Evolutionary conservation across 164 flowering plant genomes (phyloP), one percentile per base, ranked within the genome.

Genomic region (Magnolia officinalis): DNA sequence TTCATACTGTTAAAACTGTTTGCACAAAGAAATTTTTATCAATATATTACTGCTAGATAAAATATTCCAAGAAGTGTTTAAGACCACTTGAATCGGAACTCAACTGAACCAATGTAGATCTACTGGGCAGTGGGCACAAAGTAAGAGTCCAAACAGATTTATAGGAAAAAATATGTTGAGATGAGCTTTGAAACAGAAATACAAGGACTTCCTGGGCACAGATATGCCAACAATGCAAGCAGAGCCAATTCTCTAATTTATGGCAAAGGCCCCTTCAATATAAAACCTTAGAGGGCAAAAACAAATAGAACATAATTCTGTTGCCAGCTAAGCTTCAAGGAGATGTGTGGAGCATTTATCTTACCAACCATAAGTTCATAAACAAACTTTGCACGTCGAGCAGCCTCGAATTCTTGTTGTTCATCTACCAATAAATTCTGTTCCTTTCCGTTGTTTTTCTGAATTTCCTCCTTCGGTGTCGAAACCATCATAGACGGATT

Each of bases 291-390:
- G 45, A 37, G 45, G 45, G 45, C 45, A 37, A 37, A 37, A 37
- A 37, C 45, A 37, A 37, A 37, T 37, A 37, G 3, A 55, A 55
- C 61, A 55, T 55, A 16, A 55, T 55, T 55, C 2, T 55, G 61
- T 16, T 55, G 18, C 61, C 61, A 55, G 16, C 45, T 37, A 37
- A 37, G 45, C 45, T 37, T 37, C 45, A 5, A 37, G 45, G 6
- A 37, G 45, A 55, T 55, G 61, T 2, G 18, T 55, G 18, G 16
- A 55, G 45, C 11, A 11, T 45, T 73, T 1, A 67, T 24, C 74
- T 74, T 85, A 94, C 99, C 98, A 73, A 94, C 94, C 91, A 96
- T 91, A 64, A 94, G 86, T 75, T 93, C 97, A 75, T 89, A 87
- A 11, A 94, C 98, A 75, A 96, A 86, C 82, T 92, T 90, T 52